A percentile compares a stretch with the other conserved stretches of the same genome.
phyloP scores from a whole-genome alignment of 2,329 filamentous ascomycete genomes.

The Pseudogymnoascus sp. region DNA sequence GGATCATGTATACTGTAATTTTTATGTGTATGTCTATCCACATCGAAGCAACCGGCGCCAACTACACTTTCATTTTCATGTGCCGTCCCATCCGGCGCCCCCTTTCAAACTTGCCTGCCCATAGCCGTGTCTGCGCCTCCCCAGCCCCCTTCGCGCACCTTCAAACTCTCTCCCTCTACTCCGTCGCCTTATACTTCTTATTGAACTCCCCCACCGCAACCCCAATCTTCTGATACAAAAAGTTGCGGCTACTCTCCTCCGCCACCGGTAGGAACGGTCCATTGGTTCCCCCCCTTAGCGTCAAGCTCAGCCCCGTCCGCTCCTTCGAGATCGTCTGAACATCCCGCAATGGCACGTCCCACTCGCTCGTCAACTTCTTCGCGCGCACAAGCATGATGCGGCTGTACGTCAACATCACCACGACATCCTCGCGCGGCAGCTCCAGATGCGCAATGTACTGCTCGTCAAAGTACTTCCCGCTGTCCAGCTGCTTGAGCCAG shows the following conservation, averaged over 20 bases:
- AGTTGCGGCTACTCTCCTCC: slow-evolving; percentile 67
- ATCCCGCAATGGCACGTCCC: slow-evolving; percentile 93
- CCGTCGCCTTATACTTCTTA: slow-evolving; percentile 39
- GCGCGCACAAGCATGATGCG: slow-evolving; percentile 86
- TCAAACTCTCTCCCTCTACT: slow-evolving; percentile 15
- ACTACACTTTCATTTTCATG: not conserved
- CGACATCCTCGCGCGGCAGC: slow-evolving; percentile 77
- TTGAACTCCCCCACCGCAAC: slow-evolving; percentile 62
- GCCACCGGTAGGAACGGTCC: slow-evolving; percentile 90
- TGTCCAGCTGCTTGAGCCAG: slow-evolving; percentile 97
- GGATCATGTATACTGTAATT: slow-evolving; percentile 1
- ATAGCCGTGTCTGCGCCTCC: not conserved
- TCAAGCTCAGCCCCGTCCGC: slow-evolving; percentile 83
- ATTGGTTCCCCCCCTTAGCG: slow-evolving; percentile 80
- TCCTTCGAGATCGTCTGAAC: slow-evolving; percentile 97
- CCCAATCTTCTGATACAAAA: slow-evolving; percentile 57
- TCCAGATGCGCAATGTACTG: slow-evolving; percentile 95
- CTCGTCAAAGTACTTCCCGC: slow-evolving; percentile 96
- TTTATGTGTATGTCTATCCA: slow-evolving; percentile 2
- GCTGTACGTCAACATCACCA: slow-evolving; percentile 80
- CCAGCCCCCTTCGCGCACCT: not conserved
- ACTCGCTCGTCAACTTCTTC: slow-evolving; percentile 78
- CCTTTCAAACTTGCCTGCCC: not conserved
- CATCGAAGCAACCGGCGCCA: not conserved
- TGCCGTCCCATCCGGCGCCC: not conserved